Percentiles rank a stretch among this genome's conserved stretches.
Evolutionary conservation across 169 alveolate species (phyloP).

Genomic region (Eimeria sp.): DNA sequence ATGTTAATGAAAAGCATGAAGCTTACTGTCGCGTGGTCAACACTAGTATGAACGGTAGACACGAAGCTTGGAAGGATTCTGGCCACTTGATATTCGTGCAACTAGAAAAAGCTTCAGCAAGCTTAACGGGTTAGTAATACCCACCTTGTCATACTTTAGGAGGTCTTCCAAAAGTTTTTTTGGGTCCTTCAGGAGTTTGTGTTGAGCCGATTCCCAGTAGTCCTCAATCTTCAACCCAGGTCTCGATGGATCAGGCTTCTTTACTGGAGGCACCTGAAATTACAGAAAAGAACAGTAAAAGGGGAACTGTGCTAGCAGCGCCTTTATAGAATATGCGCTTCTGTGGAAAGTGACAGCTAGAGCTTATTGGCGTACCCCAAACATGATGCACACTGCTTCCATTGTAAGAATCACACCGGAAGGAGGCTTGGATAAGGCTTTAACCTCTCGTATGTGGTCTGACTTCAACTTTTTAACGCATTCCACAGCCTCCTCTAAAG

Average conservation of each 20-base stretch:
- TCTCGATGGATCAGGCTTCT: slow-evolving; percentile 87
- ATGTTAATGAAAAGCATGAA: not conserved
- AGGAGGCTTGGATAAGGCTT: slow-evolving; percentile 94
- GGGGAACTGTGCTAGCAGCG: not conserved
- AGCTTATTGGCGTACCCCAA: slow-evolving; percentile 87
- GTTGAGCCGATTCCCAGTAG: slow-evolving; percentile 95
- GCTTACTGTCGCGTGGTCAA: not conserved
- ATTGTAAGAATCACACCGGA: slow-evolving; percentile 91
- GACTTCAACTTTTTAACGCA: slow-evolving; percentile 95
- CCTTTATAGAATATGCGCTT: not conserved
- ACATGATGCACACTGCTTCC: slow-evolving; percentile 93
- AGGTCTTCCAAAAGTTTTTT: slow-evolving; percentile 91
- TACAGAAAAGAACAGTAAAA: not conserved
- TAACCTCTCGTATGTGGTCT: slow-evolving; percentile 96
- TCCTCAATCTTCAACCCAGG: slow-evolving; percentile 91
- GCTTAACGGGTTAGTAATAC: not conserved
- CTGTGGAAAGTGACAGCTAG: not conserved
- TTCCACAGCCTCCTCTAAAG: slow-evolving; percentile 94
- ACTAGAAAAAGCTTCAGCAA: not conserved
- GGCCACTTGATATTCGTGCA: not conserved
- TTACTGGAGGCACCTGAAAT: slow-evolving; percentile 87
- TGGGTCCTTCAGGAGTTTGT: slow-evolving; percentile 91
- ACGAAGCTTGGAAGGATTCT: not conserved
- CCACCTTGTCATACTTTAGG: slow-evolving; percentile 89
- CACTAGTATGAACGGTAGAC: not conserved